Percentiles rank a stretch among this genome's conserved stretches.
These are phyloP conservation scores for Theobroma cacao DNA, from an alignment of 345 rosid species.

Conservation along the genomic window DNA sequence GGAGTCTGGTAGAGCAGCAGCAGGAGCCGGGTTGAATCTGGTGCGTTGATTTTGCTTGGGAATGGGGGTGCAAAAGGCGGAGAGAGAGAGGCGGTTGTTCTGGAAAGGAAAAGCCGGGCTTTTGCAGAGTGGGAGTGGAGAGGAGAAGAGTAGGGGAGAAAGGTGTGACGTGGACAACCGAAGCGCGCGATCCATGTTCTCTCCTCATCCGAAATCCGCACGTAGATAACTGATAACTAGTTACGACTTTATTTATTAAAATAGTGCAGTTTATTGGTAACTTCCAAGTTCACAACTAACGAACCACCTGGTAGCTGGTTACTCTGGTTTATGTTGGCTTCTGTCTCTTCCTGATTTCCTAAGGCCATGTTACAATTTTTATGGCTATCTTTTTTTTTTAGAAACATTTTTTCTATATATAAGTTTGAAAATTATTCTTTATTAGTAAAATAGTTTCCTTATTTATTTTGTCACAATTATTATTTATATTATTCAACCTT, in stretches of 20 bases:
- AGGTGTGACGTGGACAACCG: conserved; percentile 3
- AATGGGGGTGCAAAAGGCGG: neutral
- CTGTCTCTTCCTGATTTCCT: too few species aligned
- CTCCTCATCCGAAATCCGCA: conserved; percentile 5
- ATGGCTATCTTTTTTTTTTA: too few species aligned
- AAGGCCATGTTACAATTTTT: too few species aligned
- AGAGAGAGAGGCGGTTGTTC: neutral
- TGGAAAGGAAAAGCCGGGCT: neutral
- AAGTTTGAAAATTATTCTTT: too few species aligned
- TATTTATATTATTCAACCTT: too few species aligned
- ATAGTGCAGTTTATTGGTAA: too few species aligned
- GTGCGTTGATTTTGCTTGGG: neutral
- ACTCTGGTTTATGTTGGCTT: too few species aligned
- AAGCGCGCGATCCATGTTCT: conserved; percentile 3
- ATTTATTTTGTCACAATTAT: too few species aligned
- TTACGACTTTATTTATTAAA: neutral
- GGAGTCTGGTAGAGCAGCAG: conserved; percentile 13
- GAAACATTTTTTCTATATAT: too few species aligned
- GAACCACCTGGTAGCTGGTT: too few species aligned
- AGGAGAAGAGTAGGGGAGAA: neutral
- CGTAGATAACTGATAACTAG: neutral
- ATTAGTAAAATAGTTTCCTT: too few species aligned
- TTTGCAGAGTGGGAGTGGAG: neutral
- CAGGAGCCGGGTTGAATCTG: neutral
- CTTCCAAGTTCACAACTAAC: too few species aligned